These are phyloP conservation scores for Suhomyces sp. DNA, from an alignment of 805 yeast genomes.

Conservation along the genomic window DNA sequence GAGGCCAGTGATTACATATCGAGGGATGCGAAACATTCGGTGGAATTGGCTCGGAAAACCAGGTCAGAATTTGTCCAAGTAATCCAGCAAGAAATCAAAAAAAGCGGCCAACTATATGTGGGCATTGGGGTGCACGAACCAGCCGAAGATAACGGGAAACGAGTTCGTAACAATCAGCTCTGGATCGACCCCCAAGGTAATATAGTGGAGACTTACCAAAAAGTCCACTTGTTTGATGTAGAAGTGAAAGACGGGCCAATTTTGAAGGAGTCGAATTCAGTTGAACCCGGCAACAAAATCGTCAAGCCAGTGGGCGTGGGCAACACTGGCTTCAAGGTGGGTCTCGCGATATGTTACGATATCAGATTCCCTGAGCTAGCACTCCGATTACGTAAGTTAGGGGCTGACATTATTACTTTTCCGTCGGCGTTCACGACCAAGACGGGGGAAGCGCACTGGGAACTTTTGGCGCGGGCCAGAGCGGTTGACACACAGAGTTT, in stretches of 20 bases:
- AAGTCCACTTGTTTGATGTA: slow-evolving; percentile 87
- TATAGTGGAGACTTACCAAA: slow-evolving; percentile 69
- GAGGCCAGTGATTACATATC: slow-evolving; percentile 93
- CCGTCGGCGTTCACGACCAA: slow-evolving; percentile 93
- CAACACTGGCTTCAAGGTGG: slow-evolving; percentile 42
- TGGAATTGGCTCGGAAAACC: slow-evolving; percentile 48
- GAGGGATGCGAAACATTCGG: slow-evolving; percentile 62
- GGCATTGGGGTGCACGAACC: slow-evolving; percentile 92
- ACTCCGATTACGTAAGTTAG: slow-evolving; percentile 55
- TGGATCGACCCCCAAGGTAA: slow-evolving; percentile 69
- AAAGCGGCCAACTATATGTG: slow-evolving; percentile 50
- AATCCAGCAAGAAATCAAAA: slow-evolving; percentile 45
- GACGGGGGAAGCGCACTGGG: slow-evolving; percentile 94
- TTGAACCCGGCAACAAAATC: slow-evolving; percentile 68
- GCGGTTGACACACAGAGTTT: slow-evolving; percentile 88
- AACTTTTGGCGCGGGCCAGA: slow-evolving; percentile 69
- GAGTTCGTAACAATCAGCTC: slow-evolving; percentile 58
- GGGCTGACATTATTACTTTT: slow-evolving; percentile 74
- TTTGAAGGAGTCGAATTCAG: slow-evolving; percentile 71
- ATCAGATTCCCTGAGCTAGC: slow-evolving; percentile 84
- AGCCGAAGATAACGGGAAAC: slow-evolving; percentile 21
- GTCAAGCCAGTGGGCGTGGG: slow-evolving; percentile 56
- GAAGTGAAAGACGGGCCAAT: slow-evolving; percentile 80
- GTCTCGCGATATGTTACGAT: slow-evolving; percentile 80
- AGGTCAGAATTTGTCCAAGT: slow-evolving; percentile 38